phyloP scores from a whole-genome alignment of 495 filamentous ascomycete genomes.

The Geopyxis carbonaria region DNA sequence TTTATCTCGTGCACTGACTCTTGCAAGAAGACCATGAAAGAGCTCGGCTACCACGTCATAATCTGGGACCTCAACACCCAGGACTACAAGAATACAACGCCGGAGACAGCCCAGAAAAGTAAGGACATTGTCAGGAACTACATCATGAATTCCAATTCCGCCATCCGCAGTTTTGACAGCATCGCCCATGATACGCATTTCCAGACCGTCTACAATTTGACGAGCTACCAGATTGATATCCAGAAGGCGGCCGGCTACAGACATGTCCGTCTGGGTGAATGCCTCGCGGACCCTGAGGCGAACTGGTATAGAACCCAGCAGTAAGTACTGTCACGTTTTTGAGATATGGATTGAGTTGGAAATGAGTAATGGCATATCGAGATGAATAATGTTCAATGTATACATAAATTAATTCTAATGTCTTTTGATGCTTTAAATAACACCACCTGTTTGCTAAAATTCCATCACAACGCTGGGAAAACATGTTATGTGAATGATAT shows the following conservation, averaged over 20 bases:
- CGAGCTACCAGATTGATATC: constrained; percentile 24
- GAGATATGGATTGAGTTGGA: too few species aligned
- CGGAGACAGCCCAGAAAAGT: constrained; percentile 38
- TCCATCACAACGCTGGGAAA: too few species aligned
- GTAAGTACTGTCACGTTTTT: neutral
- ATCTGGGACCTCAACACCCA: constrained; percentile 50
- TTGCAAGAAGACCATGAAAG: constrained; percentile 34
- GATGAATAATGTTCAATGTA: too few species aligned
- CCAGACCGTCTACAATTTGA: constrained; percentile 25
- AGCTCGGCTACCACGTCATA: constrained; percentile 45
- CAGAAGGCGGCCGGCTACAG: constrained; percentile 19
- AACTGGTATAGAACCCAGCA: constrained; percentile 40
- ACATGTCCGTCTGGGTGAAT: constrained; percentile 42
- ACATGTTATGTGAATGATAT: too few species aligned
- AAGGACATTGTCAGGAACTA: constrained; percentile 36
- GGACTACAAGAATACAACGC: constrained; percentile 44
- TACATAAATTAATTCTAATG: too few species aligned
- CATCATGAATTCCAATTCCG: too few species aligned
- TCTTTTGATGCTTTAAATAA: too few species aligned
- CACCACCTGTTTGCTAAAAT: too few species aligned
- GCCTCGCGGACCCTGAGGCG: constrained; percentile 37
- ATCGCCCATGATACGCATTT: constrained; percentile 28
- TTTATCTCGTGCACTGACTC: constrained; percentile 38
- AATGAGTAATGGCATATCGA: too few species aligned
- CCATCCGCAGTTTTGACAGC: too few species aligned